These are phyloP conservation scores for Zasmidium angulare DNA, from an alignment of 2,329 filamentous ascomycete species.

Conservation along the genomic window DNA sequence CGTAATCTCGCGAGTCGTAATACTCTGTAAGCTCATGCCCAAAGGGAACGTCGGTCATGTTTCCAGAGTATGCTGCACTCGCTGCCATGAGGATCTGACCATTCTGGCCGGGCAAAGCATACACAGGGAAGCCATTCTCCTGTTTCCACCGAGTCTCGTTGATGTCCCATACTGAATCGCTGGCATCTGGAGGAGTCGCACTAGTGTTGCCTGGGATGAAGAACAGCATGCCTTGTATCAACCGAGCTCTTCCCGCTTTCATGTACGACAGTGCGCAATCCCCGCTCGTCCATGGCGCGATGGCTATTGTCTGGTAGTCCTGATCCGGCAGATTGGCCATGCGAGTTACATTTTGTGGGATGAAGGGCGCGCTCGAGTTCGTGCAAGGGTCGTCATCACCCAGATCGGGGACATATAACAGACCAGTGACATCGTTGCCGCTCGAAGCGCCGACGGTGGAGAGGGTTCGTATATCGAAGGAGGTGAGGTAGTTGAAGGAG, in stretches of 20 bases:
- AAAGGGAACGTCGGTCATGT: constrained; percentile 55
- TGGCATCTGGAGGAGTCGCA: constrained; percentile 63
- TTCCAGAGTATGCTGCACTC: constrained; percentile 74
- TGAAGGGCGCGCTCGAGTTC: constrained; percentile 60
- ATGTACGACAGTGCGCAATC: constrained; percentile 75
- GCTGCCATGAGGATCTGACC: constrained; percentile 70
- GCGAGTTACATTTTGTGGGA: constrained; percentile 75
- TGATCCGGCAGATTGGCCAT: constrained; percentile 63
- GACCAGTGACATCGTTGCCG: constrained; percentile 67
- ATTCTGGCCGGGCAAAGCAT: constrained; percentile 69
- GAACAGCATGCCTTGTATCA: constrained; percentile 57
- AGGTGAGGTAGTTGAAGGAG: constrained; percentile 38
- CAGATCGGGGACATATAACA: constrained; percentile 82
- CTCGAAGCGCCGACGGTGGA: constrained; percentile 64
- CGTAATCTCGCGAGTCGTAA: constrained; percentile 44
- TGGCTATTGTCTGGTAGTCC: constrained; percentile 72
- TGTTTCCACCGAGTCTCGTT: constrained; percentile 71
- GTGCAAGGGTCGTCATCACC: constrained; percentile 59
- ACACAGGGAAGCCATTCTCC: constrained; percentile 74
- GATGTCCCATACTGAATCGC: constrained; percentile 66
- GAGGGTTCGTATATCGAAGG: constrained; percentile 69
- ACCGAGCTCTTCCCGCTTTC: constrained; percentile 58
- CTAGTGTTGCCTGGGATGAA: constrained; percentile 50
- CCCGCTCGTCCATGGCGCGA: constrained; percentile 81
- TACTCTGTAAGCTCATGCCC: constrained; percentile 39